Base-by-base conservation (phyloP, 805 yeast genomes). In the Kluyveromyces starmeri region DNA sequence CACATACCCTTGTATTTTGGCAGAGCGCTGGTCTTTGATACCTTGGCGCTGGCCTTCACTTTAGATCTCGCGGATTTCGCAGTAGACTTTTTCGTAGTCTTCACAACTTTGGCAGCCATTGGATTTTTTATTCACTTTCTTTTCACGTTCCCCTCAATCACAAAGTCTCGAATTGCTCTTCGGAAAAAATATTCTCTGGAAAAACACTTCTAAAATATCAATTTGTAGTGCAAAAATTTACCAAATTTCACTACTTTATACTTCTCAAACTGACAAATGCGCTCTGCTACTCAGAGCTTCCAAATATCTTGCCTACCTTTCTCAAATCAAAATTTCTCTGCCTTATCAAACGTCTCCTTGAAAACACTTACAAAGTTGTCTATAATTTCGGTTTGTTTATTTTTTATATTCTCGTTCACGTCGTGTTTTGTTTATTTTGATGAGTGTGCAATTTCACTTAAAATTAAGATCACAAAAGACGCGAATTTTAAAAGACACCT, bases 1-100 rank as follows among this genome's bases (percentile, higher is more conserved):
- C 20, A 50, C 60, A 40, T 51, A 55, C 61, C 63, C 45, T 60
- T 61, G 50, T 61, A 61, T 18, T 63, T 49, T 29, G 52, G 50
- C 26, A 42, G 47, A 8, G 43, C 41, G 5, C 36, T 13, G 17
- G 41, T 39, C 28, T 45, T 45, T 16, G 30, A 22, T 5, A 15
- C 12, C 22, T 32, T 24, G 23, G 23, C 8, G 11, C 23, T 20
- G 23, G 23, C 11, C 11, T 21, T 18, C 15, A 18, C 28, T 12
- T 23, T 32, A 7, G 27, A 12, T 19, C 18, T 27, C 12, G 28
- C 20, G 9, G 13, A 18, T 19, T 14, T 22, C 7, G 28, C 24
- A 20, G 22, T 28, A 9, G 28, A 7, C 29, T 29, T 28, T 18
- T 27, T 37, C 8, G 35, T 27, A 18, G 32, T 30, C 26, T 30